Conservation (phyloP, 768 basidiomycete species). For the Auricularia sp. region DNA sequence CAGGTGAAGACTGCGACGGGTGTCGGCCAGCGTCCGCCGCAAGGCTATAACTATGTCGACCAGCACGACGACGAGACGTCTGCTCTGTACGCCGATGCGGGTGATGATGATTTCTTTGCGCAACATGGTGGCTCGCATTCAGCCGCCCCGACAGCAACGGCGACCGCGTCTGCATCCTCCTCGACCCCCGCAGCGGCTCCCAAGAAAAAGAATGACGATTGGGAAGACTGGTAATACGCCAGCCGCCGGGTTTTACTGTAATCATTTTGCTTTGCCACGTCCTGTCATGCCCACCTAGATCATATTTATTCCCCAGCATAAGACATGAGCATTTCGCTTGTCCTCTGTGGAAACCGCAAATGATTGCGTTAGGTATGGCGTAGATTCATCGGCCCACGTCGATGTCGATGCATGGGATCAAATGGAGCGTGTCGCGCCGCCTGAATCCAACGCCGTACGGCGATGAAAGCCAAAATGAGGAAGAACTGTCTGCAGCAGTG, state of each 20-base stretch:
- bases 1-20: slow-evolving; percentile 31
- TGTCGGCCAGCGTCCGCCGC: neutral
- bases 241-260: neutral
- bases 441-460: neutral
- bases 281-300: neutral
- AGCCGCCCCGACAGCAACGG: too few species aligned
- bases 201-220: slow-evolving; percentile 48
- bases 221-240: slow-evolving; percentile 59
- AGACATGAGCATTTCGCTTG: too few species aligned
- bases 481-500: neutral
- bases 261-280: neutral
- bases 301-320: too few species aligned
- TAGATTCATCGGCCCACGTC: too few species aligned
- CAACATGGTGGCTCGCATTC: slow-evolving; percentile 28
- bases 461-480: too few species aligned
- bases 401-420: neutral
- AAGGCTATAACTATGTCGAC: neutral
- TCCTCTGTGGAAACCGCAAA: too few species aligned
- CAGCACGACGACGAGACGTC: slow-evolving; percentile 47
- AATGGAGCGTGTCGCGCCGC: neutral
- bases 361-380: too few species aligned
- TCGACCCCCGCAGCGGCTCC: slow-evolving; percentile 6
- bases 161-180: slow-evolving; percentile 3
- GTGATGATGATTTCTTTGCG: slow-evolving; percentile 49
- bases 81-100: slow-evolving; percentile 45